These are phyloP conservation scores for Quercus ilex DNA, from an alignment of 306 rosid genomes.

Conservation along the genomic window DNA sequence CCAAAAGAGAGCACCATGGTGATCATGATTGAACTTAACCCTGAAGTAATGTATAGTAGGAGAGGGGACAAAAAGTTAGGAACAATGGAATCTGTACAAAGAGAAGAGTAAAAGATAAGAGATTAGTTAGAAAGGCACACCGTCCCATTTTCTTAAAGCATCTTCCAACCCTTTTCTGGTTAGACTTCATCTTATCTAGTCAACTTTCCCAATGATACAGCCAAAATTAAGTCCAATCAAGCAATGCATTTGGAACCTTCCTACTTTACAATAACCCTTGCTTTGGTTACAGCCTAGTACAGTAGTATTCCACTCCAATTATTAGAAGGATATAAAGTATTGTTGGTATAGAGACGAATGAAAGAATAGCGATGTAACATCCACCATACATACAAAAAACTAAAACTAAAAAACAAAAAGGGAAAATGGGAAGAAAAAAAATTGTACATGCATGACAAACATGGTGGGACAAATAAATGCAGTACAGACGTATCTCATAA, in stretches of 20 bases:
- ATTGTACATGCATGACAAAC: too few relatives aligned
- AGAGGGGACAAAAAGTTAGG: slow-evolving; percentile 13
- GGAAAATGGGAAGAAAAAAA: too few relatives aligned
- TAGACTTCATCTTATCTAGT: neutral
- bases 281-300: too few relatives aligned
- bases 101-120: neutral
- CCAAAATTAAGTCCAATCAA: neutral
- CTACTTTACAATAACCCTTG: neutral
- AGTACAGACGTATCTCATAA: too few relatives aligned
- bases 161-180: neutral
- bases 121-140: slow-evolving; percentile 1
- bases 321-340: too few relatives aligned
- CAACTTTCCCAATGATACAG: neutral
- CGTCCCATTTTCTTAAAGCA: slow-evolving; percentile 22
- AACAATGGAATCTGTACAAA: slow-evolving; percentile 8
- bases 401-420: too few relatives aligned
- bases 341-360: too few relatives aligned
- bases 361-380: too few relatives aligned
- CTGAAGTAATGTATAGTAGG: neutral
- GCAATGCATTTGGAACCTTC: neutral
- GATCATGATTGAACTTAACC: neutral
- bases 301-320: too few relatives aligned
- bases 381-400: too few relatives aligned
- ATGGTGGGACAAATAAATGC: too few relatives aligned
- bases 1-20: neutral